A percentile compares a stretch with the other conserved stretches of the same genome.
phyloP scores from a whole-genome alignment of 129 eudicot genomes.

The Chrysanthemum seticuspe region DNA sequence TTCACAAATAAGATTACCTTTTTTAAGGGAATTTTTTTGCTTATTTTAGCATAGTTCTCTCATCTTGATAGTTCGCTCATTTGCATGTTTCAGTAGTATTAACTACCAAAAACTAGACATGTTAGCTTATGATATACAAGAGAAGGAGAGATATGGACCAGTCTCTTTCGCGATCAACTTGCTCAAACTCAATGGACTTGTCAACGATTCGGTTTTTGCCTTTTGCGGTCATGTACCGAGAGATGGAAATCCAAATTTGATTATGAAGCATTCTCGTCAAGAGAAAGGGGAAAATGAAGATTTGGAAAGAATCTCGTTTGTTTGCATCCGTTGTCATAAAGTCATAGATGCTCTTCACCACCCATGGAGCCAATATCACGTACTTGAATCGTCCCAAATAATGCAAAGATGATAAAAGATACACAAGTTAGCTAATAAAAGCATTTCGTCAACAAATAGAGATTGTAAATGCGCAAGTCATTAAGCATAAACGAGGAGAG shows the following conservation, averaged over 20 bases:
- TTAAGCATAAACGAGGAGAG: not conserved
- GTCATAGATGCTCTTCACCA: conserved; percentile 43
- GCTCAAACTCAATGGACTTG: conserved; percentile 70
- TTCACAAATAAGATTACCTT: too few relatives aligned
- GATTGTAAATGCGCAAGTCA: conserved; percentile 1
- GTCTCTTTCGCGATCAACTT: conserved; percentile 73
- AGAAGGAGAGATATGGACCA: conserved; percentile 37
- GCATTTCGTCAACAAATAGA: not conserved
- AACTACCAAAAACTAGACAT: not conserved
- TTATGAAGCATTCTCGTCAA: conserved; percentile 54
- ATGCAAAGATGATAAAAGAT: not conserved
- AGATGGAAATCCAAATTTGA: conserved; percentile 71
- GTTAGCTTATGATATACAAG: not conserved
- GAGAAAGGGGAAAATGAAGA: conserved; percentile 43
- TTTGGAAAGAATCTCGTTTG: conserved; percentile 33
- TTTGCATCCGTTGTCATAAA: conserved; percentile 25
- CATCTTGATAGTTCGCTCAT: too few relatives aligned
- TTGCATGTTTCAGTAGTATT: not conserved
- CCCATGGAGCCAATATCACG: conserved; percentile 62
- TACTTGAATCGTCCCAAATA: conserved; percentile 40
- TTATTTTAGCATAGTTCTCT: too few relatives aligned
- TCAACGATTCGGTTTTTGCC: conserved; percentile 71
- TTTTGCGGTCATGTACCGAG: conserved; percentile 72
- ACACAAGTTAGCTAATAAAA: too few relatives aligned
- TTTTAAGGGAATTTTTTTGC: too few relatives aligned